Base-by-base conservation (phyloP, 2,329 filamentous ascomycete species). In the Nemania diffusa region DNA sequence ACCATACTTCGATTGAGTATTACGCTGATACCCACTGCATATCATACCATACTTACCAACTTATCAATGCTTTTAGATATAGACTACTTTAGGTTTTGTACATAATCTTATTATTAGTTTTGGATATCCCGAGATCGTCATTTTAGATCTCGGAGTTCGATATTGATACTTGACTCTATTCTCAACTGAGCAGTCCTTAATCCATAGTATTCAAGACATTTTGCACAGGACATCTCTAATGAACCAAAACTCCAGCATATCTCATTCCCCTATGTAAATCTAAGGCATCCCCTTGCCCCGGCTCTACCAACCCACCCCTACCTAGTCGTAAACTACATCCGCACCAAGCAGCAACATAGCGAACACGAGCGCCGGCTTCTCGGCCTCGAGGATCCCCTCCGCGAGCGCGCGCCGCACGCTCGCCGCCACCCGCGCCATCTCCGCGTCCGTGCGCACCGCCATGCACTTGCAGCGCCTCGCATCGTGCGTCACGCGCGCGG, bases 261-360 rank as follows among this genome's bases (percentile, higher is more conserved):
- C 15, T 40, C 5, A 40, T 17, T 17, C 37, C 37, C 37, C 11
- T 8, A 11, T 17, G 11, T n/a, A n/a, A n/a, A n/a, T n/a, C 37
- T 17, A 15, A 13, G 2, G 2, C 37, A 40, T 2, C 37, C 15
- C 37, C 37, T 40, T 17, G 15, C 15, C 37, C 15, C 11, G 15
- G 29, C 29, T 32, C 29, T 32, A n/a, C n/a, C 32, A 5, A 40
- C 37, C 37, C 5, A 40, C 29, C 29, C 20, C 11, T 34, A 22
- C 32, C 40, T 57, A 20, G 9, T 57, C 5, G 27, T 65, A 68
- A 22, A 69, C 64, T 29, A 72, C 68, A 2, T 69, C 50, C 0
- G 37, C 70, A 1, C 71, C 70, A 6, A 75, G 65, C 0, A 75
- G 60, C 6, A 74, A 9, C 70, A 69, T 68, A 0, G 73, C 72